Conservation (phyloP, 495 filamentous ascomycete species). For the Thermochaetoides thermophila region DNA sequence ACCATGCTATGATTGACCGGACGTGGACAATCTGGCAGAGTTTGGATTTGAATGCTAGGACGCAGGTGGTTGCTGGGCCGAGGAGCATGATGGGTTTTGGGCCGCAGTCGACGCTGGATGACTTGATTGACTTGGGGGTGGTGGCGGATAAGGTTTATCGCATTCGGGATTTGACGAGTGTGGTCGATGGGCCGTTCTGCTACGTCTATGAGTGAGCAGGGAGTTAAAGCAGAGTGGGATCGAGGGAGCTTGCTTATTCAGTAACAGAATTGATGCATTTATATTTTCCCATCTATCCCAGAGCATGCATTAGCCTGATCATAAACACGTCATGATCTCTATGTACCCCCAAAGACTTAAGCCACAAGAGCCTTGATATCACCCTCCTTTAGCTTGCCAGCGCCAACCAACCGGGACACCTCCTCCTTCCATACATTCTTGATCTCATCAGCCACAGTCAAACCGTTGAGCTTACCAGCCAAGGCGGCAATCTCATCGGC, state of each 20-base stretch:
- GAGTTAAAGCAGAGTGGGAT: too few species aligned
- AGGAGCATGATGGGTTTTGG: conserved; percentile 25
- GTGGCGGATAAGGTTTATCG: conserved; percentile 22
- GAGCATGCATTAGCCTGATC: conserved; percentile 4
- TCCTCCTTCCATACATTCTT: conserved; percentile 52
- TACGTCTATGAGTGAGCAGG: conserved; percentile 37
- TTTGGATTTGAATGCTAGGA: conserved; percentile 21
- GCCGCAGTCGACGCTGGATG: conserved; percentile 23
- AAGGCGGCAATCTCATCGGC: conserved; percentile 72
- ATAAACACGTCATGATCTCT: conserved; percentile 1
- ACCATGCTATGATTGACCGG: conserved; percentile 55
- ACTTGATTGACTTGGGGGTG: conserved; percentile 28
- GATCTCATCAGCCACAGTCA: conserved; percentile 56
- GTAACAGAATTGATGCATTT: too few species aligned
- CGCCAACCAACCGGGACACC: conserved; percentile 54
- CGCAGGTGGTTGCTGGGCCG: conserved; percentile 22
- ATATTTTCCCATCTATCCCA: background rate
- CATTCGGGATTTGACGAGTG: conserved; percentile 31
- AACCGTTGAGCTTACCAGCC: conserved; percentile 57
- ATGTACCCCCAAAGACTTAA: too few species aligned
- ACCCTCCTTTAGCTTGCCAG: conserved; percentile 71
- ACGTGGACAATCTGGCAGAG: conserved; percentile 55
- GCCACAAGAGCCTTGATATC: conserved; percentile 38
- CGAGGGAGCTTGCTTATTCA: too few species aligned
- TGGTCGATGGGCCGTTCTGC: conserved; percentile 34